A percentile compares a stretch with the other conserved stretches of the same genome.
Conservation (phyloP, 225 moss, liverwort and hornwort genomes). For the Climacium dendroides region DNA sequence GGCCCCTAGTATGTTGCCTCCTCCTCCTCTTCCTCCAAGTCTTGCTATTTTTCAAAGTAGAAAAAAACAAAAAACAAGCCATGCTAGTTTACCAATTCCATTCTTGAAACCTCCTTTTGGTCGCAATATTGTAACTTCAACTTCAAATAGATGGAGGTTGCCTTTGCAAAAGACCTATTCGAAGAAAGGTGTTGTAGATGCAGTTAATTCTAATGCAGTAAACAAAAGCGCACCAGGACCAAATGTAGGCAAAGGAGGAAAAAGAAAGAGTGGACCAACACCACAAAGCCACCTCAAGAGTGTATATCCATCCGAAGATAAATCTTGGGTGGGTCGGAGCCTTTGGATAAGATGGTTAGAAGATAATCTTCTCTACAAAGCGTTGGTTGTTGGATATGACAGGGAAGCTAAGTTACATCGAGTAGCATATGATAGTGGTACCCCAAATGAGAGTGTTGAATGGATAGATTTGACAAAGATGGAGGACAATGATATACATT, state of each 20-base stretch:
- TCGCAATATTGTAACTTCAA: too few species aligned
- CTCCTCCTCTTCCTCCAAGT: background rate
- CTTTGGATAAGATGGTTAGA: conserved; percentile 54
- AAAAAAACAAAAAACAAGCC: conserved; percentile 55
- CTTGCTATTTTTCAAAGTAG: conserved; percentile 12
- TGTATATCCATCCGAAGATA: conserved; percentile 3
- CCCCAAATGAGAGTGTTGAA: background rate
- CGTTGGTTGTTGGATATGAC: conserved; percentile 39
- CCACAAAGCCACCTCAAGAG: background rate
- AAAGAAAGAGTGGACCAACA: background rate
- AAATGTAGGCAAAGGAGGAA: background rate
- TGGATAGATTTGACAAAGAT: conserved; percentile 21
- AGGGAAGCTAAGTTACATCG: background rate
- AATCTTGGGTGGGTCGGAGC: conserved; percentile 34
- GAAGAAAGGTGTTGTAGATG: background rate
- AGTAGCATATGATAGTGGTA: background rate
- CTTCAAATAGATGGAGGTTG: background rate
- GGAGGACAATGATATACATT: background rate
- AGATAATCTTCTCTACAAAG: conserved; percentile 47
- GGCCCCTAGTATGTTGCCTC: background rate
- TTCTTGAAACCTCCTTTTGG: background rate
- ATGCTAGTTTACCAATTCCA: background rate
- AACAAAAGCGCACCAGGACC: background rate
- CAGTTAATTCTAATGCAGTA: background rate
- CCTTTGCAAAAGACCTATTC: background rate